phyloP scores from a whole-genome alignment of 371 early-diverging fungal species.

The Rhizopus microsporus region DNA sequence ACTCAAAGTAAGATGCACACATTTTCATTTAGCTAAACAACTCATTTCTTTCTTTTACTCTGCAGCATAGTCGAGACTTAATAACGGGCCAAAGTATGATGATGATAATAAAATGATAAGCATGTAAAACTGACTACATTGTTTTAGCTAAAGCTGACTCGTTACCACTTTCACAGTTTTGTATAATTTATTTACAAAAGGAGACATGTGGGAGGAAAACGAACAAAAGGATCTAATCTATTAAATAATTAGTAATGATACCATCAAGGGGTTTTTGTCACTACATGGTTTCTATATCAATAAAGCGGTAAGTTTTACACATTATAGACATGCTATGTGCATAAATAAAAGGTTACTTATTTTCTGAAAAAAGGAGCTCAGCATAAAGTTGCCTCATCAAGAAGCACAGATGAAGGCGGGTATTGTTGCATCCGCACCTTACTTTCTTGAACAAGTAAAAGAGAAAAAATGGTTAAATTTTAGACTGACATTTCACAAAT shows the following conservation, averaged over 20 bases:
- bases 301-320: slow-evolving; percentile 35
- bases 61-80: slow-evolving; percentile 27
- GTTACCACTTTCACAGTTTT: slow-evolving; percentile 36
- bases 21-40: neutral
- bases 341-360: neutral
- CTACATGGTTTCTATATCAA: slow-evolving; percentile 36
- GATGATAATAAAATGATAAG: neutral
- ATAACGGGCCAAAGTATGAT: slow-evolving; percentile 30
- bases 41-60: neutral
- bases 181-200: slow-evolving; percentile 15
- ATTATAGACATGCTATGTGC: neutral
- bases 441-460: slow-evolving; percentile 45
- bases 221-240: neutral
- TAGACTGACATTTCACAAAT: slow-evolving; percentile 1
- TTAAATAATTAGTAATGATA: slow-evolving; percentile 33
- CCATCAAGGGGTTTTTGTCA: slow-evolving; percentile 43
- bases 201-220: neutral
- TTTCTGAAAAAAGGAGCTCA: slow-evolving; percentile 30
- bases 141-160: slow-evolving; percentile 36
- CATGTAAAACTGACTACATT: neutral
- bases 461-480: neutral
- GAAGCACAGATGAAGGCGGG: slow-evolving; percentile 34
- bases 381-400: slow-evolving; percentile 36
- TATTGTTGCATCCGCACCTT: slow-evolving; percentile 30
- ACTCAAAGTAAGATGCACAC: slow-evolving; percentile 25